Base-by-base conservation (phyloP, 1,139 yeast species). In the Geotrichum restrictum region DNA sequence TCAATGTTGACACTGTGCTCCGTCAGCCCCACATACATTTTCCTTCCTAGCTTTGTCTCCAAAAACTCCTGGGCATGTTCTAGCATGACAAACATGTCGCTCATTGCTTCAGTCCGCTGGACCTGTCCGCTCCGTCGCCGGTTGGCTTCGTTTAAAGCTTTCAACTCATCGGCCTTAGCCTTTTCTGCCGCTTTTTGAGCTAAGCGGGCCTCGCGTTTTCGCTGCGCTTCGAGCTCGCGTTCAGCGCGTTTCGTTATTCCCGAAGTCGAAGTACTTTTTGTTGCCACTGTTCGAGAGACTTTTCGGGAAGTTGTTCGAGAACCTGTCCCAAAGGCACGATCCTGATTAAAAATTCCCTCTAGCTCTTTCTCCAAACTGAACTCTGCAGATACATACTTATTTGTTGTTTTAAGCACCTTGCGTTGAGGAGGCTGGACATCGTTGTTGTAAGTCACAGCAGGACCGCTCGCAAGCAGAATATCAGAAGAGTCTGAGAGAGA, bases 181-280 rank as follows among this genome's bases (percentile, higher is more conserved):
- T 49, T 48, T 31, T 55, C 47, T 45, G 54, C 45, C 34, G 54
- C 49, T 48, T 55, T 48, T 49, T 55, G 48, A 31, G 51, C 29
- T 51, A 43, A 46, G 32, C 31, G 16, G 10, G 29, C 39, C 6
- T 38, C 18, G 11, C 38, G 42, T 22, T 21, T 19, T n/a, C 22
- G 39, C 39, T 13, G 16, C 3, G 39, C 39, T 16, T 13, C 39
- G 11, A 14, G 18, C 31, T 39, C 29, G 42, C 42, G 32, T 27
- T 13, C 42, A 18, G 21, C 31, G 7, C 18, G 2, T 22, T 39
- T 39, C 19, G 39, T 36, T 10, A 36, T 3, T 16, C 18, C 19
- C 13, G 19, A 14, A 5, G 21, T 33, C n/a, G 16, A 13, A 6
- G 36, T 11, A 6, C 11, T 13, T 13, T 13, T 33, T 33, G 36